phyloP scores from a whole-genome alignment of 129 eudicot genomes.

The Artemisia argyi region DNA sequence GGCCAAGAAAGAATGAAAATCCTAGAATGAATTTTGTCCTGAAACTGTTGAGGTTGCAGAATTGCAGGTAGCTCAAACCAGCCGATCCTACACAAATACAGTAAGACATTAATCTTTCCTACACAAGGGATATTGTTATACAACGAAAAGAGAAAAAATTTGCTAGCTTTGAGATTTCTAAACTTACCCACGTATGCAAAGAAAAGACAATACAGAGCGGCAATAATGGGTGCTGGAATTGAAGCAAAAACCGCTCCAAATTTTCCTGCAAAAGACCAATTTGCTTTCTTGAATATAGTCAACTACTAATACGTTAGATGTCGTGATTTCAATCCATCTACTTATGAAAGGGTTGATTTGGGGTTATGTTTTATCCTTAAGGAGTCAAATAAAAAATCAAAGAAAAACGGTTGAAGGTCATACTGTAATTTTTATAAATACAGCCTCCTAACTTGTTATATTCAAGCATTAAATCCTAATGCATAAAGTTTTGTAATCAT shows the following conservation, averaged over 20 bases:
- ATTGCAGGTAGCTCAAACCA: slow-evolving; percentile 70
- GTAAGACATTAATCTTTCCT: background rate
- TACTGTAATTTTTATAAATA: no score
- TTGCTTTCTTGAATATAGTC: background rate
- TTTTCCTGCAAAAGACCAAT: slow-evolving; percentile 49
- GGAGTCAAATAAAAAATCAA: no score
- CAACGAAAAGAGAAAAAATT: background rate
- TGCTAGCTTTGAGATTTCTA: background rate
- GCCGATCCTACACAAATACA: slow-evolving; percentile 47
- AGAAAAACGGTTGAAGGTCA: no score
- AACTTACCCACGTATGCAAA: slow-evolving; percentile 71
- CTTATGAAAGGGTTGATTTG: background rate
- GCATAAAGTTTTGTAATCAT: background rate
- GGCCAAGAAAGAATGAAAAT: slow-evolving; percentile 61
- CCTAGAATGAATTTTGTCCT: slow-evolving; percentile 68
- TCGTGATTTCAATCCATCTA: background rate
- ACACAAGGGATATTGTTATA: background rate
- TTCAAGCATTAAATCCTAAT: background rate
- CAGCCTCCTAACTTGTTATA: no score
- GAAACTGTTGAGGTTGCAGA: slow-evolving; percentile 75
- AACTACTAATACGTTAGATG: background rate
- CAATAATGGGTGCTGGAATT: slow-evolving; percentile 63
- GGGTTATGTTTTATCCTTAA: background rate
- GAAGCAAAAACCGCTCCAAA: slow-evolving; percentile 78
- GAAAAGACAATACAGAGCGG: slow-evolving; percentile 72